Percentiles rank a stretch among this genome's conserved stretches.
Conservation (phyloP, 192 early-diverging fungal genomes). For the Podila clonocystis region DNA sequence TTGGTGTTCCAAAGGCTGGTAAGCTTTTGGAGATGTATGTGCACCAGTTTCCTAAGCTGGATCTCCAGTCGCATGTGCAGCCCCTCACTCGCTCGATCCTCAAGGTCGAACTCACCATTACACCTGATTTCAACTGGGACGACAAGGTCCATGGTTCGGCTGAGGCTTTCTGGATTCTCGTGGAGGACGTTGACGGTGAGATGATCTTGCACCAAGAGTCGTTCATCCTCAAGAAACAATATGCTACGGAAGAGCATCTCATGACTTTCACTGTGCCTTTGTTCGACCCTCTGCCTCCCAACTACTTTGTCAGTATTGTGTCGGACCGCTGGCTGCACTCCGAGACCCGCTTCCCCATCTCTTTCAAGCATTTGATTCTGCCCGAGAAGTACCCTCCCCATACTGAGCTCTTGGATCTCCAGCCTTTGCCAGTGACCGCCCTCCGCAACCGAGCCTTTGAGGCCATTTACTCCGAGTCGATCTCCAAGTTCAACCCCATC, state of each 20-base stretch:
- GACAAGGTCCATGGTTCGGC: slow-evolving; percentile 86
- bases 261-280: slow-evolving; percentile 92
- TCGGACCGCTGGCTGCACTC: slow-evolving; percentile 96
- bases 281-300: slow-evolving; percentile 93
- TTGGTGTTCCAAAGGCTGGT: slow-evolving; percentile 87
- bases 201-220: slow-evolving; percentile 88
- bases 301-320: slow-evolving; percentile 94
- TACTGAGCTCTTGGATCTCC: slow-evolving; percentile 94
- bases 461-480: slow-evolving; percentile 64
- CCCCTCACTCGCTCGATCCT: slow-evolving; percentile 93
- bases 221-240: slow-evolving; percentile 90
- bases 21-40: slow-evolving; percentile 90
- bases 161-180: slow-evolving; percentile 93
- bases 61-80: slow-evolving; percentile 88
- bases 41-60: slow-evolving; percentile 95
- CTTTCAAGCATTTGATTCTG: slow-evolving; percentile 91
- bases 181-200: slow-evolving; percentile 95
- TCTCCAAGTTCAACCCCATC: slow-evolving; percentile 89
- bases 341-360: slow-evolving; percentile 92
- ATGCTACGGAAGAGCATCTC: slow-evolving; percentile 84
- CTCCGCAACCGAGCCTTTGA: slow-evolving; percentile 83
- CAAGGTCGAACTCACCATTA: slow-evolving; percentile 90
- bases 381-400: slow-evolving; percentile 95
- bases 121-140: slow-evolving; percentile 95
- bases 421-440: slow-evolving; percentile 85